Evolutionary conservation across 352 stramenopile genomes (phyloP).

Genomic region (Blastocystis sp.): DNA sequence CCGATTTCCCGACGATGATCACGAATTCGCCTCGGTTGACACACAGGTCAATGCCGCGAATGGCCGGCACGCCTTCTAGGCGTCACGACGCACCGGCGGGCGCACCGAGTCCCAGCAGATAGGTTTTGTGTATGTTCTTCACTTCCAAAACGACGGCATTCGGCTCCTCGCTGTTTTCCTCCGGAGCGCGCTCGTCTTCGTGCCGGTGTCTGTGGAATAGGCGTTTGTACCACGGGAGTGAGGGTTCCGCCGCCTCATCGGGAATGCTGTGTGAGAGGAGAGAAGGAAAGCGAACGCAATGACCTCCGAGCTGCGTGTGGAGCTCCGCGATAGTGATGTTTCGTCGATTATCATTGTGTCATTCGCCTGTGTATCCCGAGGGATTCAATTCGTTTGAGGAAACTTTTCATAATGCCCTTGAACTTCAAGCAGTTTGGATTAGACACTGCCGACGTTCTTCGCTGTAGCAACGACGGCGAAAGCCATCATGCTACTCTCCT

Average conservation of each 20-base stretch:
- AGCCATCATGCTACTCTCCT: conserved; percentile 67
- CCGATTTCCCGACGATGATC: conserved; percentile 71
- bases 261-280: conserved; percentile 18
- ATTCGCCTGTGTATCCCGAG: background rate
- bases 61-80: conserved; percentile 68
- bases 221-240: conserved; percentile 18
- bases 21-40: conserved; percentile 70
- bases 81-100: background rate
- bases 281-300: conserved; percentile 3
- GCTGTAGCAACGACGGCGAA: conserved; percentile 58
- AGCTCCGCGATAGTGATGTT: conserved; percentile 1
- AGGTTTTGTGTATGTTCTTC: conserved; percentile 71
- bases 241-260: background rate
- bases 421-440: conserved; percentile 61
- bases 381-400: conserved; percentile 32
- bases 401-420: conserved; percentile 65
- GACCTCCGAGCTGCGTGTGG: conserved; percentile 4
- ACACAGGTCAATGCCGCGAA: conserved; percentile 66
- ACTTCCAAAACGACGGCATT: conserved; percentile 34
- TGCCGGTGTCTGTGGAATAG: background rate
- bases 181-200: background rate
- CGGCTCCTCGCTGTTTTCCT: background rate
- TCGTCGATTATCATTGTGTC: conserved; percentile 7
- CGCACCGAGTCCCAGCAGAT: conserved; percentile 65
- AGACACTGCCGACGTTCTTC: conserved; percentile 61